phyloP scores from a whole-genome alignment of 1,284 basidiomycete genomes.

The Rhodotorula sp. region DNA sequence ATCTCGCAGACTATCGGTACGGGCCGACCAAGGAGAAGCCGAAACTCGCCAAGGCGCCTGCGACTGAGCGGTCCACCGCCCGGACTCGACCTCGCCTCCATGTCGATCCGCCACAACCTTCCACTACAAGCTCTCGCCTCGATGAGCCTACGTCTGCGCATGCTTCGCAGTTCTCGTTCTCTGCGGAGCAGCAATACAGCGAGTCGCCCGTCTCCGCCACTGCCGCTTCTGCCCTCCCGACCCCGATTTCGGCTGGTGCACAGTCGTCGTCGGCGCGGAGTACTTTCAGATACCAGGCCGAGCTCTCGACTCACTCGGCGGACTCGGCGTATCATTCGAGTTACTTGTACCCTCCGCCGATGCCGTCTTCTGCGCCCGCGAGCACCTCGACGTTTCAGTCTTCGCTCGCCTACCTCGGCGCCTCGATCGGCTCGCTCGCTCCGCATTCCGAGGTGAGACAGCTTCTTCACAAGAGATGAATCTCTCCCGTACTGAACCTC shows the following conservation, averaged over 20 bases:
- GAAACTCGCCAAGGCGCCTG: neutral
- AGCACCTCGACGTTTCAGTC: neutral
- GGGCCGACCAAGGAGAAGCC: neutral
- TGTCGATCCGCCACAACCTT: neutral
- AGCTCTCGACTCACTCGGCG: neutral
- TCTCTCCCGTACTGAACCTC: neutral
- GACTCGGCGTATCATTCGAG: neutral
- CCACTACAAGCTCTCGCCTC: too few species aligned
- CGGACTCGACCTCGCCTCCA: neutral
- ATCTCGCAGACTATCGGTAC: slow-evolving; percentile 1
- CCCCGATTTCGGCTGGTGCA: too few species aligned
- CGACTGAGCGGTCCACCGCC: too few species aligned
- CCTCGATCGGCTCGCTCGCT: neutral
- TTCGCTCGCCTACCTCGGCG: neutral
- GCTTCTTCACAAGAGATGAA: neutral
- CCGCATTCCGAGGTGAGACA: neutral
- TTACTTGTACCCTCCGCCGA: neutral
- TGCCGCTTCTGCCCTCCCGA: too few species aligned
- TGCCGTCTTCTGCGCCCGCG: neutral
- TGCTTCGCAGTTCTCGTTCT: too few species aligned
- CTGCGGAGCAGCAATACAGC: too few species aligned
- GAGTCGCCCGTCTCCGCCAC: too few species aligned
- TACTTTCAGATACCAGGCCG: neutral
- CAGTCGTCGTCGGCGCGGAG: too few species aligned
- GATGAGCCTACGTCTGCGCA: too few species aligned